These are phyloP conservation scores for Colletotrichum cereale DNA, from an alignment of 2,329 filamentous ascomycete genomes.

Conservation along the genomic window DNA sequence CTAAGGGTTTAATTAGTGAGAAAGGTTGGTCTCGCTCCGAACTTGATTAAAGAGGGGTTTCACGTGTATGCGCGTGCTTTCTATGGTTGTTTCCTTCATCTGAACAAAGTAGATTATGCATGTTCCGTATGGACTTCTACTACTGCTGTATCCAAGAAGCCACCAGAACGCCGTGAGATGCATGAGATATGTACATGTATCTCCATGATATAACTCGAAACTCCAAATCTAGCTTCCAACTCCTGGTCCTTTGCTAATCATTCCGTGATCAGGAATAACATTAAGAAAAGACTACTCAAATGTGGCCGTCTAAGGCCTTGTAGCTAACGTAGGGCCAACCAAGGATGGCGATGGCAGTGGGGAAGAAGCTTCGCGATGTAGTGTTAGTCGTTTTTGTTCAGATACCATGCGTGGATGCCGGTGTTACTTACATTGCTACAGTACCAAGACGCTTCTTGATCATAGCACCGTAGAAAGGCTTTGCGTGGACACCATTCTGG, in stretches of 20 bases:
- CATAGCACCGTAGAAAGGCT: constrained; percentile 55
- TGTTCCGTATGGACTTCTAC: constrained; percentile 28
- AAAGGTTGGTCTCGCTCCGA: not conserved
- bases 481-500: constrained; percentile 43
- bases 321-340: constrained; percentile 40
- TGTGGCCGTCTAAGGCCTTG: constrained; percentile 26
- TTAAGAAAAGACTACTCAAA: constrained; percentile 10
- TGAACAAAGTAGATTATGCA: constrained; percentile 36
- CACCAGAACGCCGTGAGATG: constrained; percentile 28
- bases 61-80: not conserved
- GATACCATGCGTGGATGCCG: not conserved
- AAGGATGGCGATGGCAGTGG: constrained; percentile 25
- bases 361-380: constrained; percentile 13
- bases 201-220: constrained; percentile 22
- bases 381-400: constrained; percentile 9
- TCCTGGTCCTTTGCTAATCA: constrained; percentile 6
- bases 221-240: constrained; percentile 18
- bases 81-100: not conserved
- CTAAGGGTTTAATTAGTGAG: not conserved
- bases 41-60: accelerated
- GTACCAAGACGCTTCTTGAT: constrained; percentile 47
- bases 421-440: constrained; percentile 51
- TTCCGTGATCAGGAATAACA: not conserved
- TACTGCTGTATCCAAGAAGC: constrained; percentile 22
- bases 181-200: constrained; percentile 38